A percentile compares a stretch with the other conserved stretches of the same genome.
Evolutionary conservation across 1,284 basidiomycete species (phyloP).

Genomic region (Cryptococcus floricola): DNA sequence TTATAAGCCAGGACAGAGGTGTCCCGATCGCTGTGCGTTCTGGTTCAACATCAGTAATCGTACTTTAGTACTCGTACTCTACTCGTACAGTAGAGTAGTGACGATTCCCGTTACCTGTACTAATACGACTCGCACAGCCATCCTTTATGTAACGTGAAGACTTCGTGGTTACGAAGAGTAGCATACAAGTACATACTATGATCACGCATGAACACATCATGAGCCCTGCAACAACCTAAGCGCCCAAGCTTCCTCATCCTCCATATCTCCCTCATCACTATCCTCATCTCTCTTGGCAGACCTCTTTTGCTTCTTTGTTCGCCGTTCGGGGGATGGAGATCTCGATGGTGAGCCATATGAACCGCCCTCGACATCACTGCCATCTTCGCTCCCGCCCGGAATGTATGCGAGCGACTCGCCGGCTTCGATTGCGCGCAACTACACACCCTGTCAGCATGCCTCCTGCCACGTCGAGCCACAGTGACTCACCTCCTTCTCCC

Average conservation of each 20-base stretch:
- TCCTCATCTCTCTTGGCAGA: slow-evolving; percentile 6
- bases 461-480: not conserved
- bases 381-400: slow-evolving; percentile 19
- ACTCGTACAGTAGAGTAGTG: no score
- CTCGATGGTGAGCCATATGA: slow-evolving; percentile 5
- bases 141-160: no score
- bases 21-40: no score
- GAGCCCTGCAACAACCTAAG: slow-evolving; percentile 38
- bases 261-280: slow-evolving; percentile 18
- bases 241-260: slow-evolving; percentile 48
- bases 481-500: slow-evolving; percentile 60
- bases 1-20: no score
- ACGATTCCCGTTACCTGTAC: no score
- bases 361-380: slow-evolving; percentile 11
- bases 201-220: not conserved
- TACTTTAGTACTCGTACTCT: no score
- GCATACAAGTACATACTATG: no score
- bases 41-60: no score
- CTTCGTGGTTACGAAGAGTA: no score
- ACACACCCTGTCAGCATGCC: not conserved
- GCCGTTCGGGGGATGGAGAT: slow-evolving; percentile 12
- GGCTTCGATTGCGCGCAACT: slow-evolving; percentile 7
- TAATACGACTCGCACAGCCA: no score
- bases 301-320: slow-evolving; percentile 19
- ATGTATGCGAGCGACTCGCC: slow-evolving; percentile 19